A percentile compares a stretch with the other conserved stretches of the same genome.
phyloP scores from a whole-genome alignment of 2,329 filamentous ascomycete genomes.

The Penicillium oxalicum region DNA sequence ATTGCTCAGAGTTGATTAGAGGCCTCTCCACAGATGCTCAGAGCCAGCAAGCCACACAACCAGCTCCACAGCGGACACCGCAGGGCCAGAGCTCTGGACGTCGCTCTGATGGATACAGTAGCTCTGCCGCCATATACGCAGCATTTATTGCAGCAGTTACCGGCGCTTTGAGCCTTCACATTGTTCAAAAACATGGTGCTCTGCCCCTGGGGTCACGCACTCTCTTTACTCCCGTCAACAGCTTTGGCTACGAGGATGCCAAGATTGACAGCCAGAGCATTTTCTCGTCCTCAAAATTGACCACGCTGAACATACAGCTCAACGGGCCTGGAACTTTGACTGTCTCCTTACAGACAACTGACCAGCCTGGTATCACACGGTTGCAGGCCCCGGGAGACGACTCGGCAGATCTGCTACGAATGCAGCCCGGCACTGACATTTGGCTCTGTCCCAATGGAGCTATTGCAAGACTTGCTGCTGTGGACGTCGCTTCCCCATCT shows the following conservation, averaged over 20 bases:
- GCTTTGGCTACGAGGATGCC: conserved; percentile 26
- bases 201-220: conserved; percentile 39
- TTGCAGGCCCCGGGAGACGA: conserved; percentile 22
- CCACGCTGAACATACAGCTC: conserved; percentile 35
- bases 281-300: conserved; percentile 26
- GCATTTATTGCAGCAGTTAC: conserved; percentile 38
- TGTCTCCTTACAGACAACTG: conserved; percentile 31
- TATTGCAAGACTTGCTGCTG: conserved; percentile 30
- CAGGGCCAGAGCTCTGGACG: conserved; percentile 21
- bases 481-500: conserved; percentile 17
- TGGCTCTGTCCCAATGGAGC: conserved; percentile 39
- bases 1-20: conserved; percentile 32
- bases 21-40: conserved; percentile 30
- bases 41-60: conserved; percentile 12
- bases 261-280: conserved; percentile 23
- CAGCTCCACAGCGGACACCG: conserved; percentile 21
- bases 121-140: conserved; percentile 33
- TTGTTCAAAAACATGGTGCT: conserved; percentile 31
- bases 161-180: conserved; percentile 32
- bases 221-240: conserved; percentile 32
- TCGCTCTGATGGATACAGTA: conserved; percentile 27
- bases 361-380: conserved; percentile 33
- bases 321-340: conserved; percentile 33
- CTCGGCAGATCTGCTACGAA: conserved; percentile 11
- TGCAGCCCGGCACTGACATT: conserved; percentile 29